These are phyloP conservation scores for Cordyceps cateniannulata DNA, from an alignment of 2,329 filamentous ascomycete genomes.

Conservation along the genomic window DNA sequence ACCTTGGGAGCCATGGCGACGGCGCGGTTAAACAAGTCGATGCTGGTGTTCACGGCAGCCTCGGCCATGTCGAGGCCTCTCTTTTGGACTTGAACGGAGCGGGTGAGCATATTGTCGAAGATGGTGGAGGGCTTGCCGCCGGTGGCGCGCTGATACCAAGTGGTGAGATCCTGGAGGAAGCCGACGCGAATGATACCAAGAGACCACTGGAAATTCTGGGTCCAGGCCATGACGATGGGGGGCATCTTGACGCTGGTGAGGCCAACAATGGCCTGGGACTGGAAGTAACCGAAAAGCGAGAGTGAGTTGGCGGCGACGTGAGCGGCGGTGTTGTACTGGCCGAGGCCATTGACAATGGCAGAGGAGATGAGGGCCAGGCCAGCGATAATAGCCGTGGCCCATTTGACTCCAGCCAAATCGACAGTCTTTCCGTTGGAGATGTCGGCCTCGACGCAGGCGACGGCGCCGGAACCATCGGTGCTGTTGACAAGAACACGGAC, in stretches of 20 bases:
- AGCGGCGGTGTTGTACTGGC: constrained; percentile 88
- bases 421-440: constrained; percentile 92
- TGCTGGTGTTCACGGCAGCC: constrained; percentile 29
- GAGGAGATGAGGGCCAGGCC: constrained; percentile 78
- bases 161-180: constrained; percentile 82
- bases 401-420: constrained; percentile 80
- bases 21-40: constrained; percentile 47
- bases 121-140: constrained; percentile 81
- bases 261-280: constrained; percentile 86
- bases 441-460: constrained; percentile 82
- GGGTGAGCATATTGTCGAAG: constrained; percentile 64
- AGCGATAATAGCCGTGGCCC: constrained; percentile 82
- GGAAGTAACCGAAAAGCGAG: constrained; percentile 90
- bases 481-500: constrained; percentile 77
- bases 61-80: constrained; percentile 26
- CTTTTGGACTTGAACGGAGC: constrained; percentile 77
- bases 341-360: constrained; percentile 81
- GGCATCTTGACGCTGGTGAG: constrained; percentile 76
- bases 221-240: constrained; percentile 87
- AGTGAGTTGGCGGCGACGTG: constrained; percentile 91
- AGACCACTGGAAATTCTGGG: constrained; percentile 96
- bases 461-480: constrained; percentile 51
- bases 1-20: constrained; percentile 32
- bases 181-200: constrained; percentile 86
- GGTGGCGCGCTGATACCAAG: constrained; percentile 93